These are phyloP conservation scores for Bruguiera hainesii DNA, from an alignment of 441 rosid genomes.

Conservation along the genomic window DNA sequence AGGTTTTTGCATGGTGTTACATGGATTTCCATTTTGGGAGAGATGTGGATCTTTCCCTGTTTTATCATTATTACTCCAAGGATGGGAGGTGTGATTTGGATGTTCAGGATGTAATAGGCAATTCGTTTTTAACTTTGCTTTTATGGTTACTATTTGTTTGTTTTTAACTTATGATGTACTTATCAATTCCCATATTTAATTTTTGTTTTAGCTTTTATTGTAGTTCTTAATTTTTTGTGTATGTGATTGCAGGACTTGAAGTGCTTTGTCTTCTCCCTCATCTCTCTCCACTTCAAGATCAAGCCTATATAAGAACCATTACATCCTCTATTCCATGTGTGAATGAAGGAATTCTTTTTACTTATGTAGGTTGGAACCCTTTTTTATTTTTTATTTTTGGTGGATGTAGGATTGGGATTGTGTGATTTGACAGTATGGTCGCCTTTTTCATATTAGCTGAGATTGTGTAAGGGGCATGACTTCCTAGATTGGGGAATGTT, in stretches of 20 bases:
- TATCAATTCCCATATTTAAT: not conserved
- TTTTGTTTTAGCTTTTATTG: not conserved
- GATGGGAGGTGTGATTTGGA: too few relatives aligned
- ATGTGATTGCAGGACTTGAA: constrained; percentile 83
- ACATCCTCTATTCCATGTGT: not conserved
- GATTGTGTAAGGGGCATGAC: constrained; percentile 16
- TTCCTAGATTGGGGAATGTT: constrained; percentile 11
- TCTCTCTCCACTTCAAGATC: constrained; percentile 97
- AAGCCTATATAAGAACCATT: constrained; percentile 64
- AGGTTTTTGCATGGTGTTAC: too few relatives aligned
- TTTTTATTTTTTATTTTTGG: not conserved
- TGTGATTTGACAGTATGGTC: not conserved
- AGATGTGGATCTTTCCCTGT: too few relatives aligned
- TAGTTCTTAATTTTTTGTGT: constrained; percentile 16
- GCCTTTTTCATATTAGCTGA: constrained; percentile 9
- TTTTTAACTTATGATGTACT: too few relatives aligned
- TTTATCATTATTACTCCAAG: too few relatives aligned
- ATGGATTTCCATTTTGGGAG: too few relatives aligned
- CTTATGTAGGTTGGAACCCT: constrained; percentile 9
- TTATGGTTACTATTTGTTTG: too few relatives aligned
- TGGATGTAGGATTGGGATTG: constrained; percentile 17
- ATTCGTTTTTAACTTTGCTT: too few relatives aligned
- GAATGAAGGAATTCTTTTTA: constrained; percentile 6
- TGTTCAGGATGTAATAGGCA: too few relatives aligned
- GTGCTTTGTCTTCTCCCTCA: constrained; percentile 94